A percentile compares a stretch with the other conserved stretches of the same genome.
phyloP scores from a whole-genome alignment of 176 grass and related monocot species.

The Bromus sterilis region DNA sequence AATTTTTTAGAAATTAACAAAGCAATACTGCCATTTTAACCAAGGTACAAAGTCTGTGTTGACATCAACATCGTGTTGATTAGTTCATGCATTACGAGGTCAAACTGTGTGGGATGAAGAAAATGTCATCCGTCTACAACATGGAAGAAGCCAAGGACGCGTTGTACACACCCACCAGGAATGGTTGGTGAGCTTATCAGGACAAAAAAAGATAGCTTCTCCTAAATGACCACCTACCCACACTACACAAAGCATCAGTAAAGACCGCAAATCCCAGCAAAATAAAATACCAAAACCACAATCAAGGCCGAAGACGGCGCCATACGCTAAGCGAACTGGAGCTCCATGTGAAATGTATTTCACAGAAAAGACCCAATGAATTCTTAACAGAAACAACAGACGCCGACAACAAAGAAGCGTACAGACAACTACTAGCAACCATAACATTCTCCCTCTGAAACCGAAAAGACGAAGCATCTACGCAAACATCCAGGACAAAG shows the following conservation, averaged over 20 bases:
- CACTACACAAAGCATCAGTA: neutral
- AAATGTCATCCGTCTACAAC: constrained; percentile 3
- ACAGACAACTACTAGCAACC: neutral
- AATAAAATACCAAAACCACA: neutral
- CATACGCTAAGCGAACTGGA: neutral
- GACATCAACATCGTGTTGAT: neutral
- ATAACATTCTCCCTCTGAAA: neutral
- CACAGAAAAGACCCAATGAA: neutral
- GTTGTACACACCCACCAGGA: neutral
- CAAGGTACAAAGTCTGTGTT: neutral
- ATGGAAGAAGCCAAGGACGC: constrained; percentile 17
- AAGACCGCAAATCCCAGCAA: neutral
- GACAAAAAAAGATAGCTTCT: neutral
- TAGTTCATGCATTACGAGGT: constrained; percentile 6
- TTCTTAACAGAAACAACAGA: neutral
- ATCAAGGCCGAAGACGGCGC: neutral
- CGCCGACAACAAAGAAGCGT: neutral
- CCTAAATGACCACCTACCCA: neutral
- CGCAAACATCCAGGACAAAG: neutral
- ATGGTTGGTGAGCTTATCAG: neutral
- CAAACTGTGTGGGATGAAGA: neutral
- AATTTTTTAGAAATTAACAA: constrained; percentile 19
- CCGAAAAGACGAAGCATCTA: neutral
- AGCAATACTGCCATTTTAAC: neutral
- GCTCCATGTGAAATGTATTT: neutral